Base-by-base conservation (phyloP, 1,139 yeast species). In the Debaryomycetaceae sp. region DNA sequence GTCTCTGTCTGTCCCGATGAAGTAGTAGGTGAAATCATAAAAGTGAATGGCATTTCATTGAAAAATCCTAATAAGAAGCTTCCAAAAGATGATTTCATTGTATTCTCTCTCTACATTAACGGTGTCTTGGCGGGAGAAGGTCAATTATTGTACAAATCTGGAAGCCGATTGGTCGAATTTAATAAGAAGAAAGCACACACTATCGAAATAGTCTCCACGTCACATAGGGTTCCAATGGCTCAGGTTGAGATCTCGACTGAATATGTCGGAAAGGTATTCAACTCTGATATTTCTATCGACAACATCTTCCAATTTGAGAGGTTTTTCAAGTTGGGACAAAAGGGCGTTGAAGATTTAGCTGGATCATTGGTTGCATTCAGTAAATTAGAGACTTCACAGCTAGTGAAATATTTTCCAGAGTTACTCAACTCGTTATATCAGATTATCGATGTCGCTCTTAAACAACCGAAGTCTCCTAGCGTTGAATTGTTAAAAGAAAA, bases 1-100 rank as follows among this genome's bases (percentile, higher is more conserved):
- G 76, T 87, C n/a, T 83, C 95, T 2, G 89, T 86, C 11, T 75
- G 76, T 55, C 83, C 90, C 2, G 85, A 80, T 41, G 97, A 89
- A 61, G 74, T 80, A 8, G 71, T 86, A 50, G 95, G 95, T 36
- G 93, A 85, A 60, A 74, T 78, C 45, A 72, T 85, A 41, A 77
- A 81, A 56, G 70, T 85, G 24, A 75, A 77, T 47, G 84, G 86
- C 42, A 68, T 84, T 31, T 75, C 78, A 2, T 55, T 60, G 46
- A 68, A 68, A 49, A 57, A 56, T 41, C 60, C 65, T 1, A 54
- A 61, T 17, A 67, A 65, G 47, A 67, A 65, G 46, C 43, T 59
- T 36, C 69, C 70, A 6, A 65, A 66, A 47, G 80, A 79, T 46
- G 95, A 87, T 56, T 70, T 70, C 43, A 65, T 88, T 44, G 63